A percentile compares a stretch with the other conserved stretches of the same genome.
These are phyloP conservation scores for Nymphaea colorata DNA, from an alignment of 164 flowering plant species.

Conservation along the genomic window DNA sequence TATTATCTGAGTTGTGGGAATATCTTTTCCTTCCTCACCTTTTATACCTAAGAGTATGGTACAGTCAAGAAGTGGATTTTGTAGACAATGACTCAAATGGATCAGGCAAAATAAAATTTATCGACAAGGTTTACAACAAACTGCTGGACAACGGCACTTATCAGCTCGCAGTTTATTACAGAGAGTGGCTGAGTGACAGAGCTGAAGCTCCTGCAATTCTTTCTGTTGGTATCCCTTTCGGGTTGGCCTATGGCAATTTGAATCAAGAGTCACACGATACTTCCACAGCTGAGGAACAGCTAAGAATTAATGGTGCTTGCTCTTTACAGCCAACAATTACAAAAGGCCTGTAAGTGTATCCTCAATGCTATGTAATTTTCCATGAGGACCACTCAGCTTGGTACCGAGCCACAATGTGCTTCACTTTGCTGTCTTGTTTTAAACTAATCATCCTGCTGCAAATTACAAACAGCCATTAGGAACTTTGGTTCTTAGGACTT, in stretches of 20 bases:
- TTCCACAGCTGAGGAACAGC: slow-evolving; percentile 15
- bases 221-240: slow-evolving; percentile 32
- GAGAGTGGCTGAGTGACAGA: slow-evolving; percentile 68
- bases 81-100: slow-evolving; percentile 24
- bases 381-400: background rate
- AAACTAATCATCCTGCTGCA: no score
- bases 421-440: no score
- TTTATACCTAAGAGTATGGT: slow-evolving; percentile 51
- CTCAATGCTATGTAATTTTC: background rate
- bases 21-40: slow-evolving; percentile 51
- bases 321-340: slow-evolving; percentile 51
- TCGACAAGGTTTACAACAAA: slow-evolving; percentile 50
- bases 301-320: slow-evolving; percentile 17
- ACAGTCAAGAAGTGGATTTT: slow-evolving; percentile 41
- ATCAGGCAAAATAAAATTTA: slow-evolving; percentile 36
- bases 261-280: slow-evolving; percentile 15
- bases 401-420: background rate
- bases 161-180: slow-evolving; percentile 65
- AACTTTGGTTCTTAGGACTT: no score
- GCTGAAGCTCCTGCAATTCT: slow-evolving; percentile 53
- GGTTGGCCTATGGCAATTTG: slow-evolving; percentile 17
- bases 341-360: slow-evolving; percentile 26
- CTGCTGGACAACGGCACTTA: slow-evolving; percentile 48
- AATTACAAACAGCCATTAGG: no score
- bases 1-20: slow-evolving; percentile 65